A percentile compares a stretch with the other conserved stretches of the same genome.
Conservation (phyloP, 805 yeast species). For the Scheffersomyces stipitis region DNA sequence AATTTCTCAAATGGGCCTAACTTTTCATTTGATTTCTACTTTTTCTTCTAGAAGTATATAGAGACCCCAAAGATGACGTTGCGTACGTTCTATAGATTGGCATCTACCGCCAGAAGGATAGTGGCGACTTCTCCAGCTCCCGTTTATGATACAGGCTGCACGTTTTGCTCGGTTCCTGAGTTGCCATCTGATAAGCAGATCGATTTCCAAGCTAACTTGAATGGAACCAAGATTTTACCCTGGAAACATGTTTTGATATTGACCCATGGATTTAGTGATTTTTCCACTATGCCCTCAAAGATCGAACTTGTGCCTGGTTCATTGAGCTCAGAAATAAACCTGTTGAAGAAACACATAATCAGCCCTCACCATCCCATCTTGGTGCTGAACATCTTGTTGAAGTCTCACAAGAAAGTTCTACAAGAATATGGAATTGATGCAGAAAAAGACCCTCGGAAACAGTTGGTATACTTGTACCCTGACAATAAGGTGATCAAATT, state of each 20-base stretch:
- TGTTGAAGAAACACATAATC: slow-evolving; percentile 27
- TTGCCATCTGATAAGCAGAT: slow-evolving; percentile 46
- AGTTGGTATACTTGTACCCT: slow-evolving; percentile 52
- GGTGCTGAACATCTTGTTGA: slow-evolving; percentile 45
- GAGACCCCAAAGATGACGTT: no score
- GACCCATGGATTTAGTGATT: slow-evolving; percentile 40
- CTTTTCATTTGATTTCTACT: no score
- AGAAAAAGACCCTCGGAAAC: no score
- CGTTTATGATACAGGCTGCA: slow-evolving; percentile 58
- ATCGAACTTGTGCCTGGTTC: slow-evolving; percentile 50
- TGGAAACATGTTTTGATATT: slow-evolving; percentile 59
- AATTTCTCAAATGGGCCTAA: no score
- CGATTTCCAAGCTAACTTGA: slow-evolving; percentile 37
- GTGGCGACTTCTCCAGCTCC: slow-evolving; percentile 49
- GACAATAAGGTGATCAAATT: slow-evolving; percentile 48
- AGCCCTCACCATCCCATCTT: slow-evolving; percentile 51
- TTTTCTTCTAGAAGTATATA: no score
- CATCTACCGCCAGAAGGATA: background rate
- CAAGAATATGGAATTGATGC: slow-evolving; percentile 2
- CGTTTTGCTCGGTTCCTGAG: slow-evolving; percentile 44
- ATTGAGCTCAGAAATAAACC: slow-evolving; percentile 40
- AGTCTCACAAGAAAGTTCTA: slow-evolving; percentile 8
- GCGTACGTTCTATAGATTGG: no score
- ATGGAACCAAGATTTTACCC: slow-evolving; percentile 48
- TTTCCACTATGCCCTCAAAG: slow-evolving; percentile 46